phyloP scores from a whole-genome alignment of 768 basidiomycete species.

The Butyriboletus loyo region DNA sequence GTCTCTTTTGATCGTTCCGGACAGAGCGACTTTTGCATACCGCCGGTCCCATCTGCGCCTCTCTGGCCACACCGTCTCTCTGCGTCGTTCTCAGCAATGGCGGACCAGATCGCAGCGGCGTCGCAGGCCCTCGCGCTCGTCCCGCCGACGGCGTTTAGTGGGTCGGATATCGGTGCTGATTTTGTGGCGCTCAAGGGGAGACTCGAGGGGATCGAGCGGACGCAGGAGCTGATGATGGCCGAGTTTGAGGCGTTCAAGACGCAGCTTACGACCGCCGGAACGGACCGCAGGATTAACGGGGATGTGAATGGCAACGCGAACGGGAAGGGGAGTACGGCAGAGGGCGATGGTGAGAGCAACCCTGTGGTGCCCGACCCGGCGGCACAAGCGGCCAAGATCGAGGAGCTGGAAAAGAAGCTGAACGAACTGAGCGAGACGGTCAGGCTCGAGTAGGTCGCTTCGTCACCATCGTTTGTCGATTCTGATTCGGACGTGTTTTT shows the following conservation, averaged over 20 bases:
- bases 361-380: constrained; percentile 11
- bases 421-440: constrained; percentile 30
- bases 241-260: constrained; percentile 32
- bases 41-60: neutral
- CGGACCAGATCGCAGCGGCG: constrained; percentile 40
- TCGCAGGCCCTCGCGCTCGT: constrained; percentile 36
- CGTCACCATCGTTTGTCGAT: too few relatives aligned
- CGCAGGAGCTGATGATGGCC: constrained; percentile 31
- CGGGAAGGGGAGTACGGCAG: constrained; percentile 15
- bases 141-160: constrained; percentile 21
- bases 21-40: neutral
- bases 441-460: constrained; percentile 30
- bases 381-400: constrained; percentile 14
- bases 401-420: constrained; percentile 37
- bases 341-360: constrained; percentile 27
- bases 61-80: constrained; percentile 36
- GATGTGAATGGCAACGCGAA: constrained; percentile 10
- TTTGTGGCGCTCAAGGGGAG: constrained; percentile 22
- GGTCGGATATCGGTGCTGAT: constrained; percentile 8
- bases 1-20: constrained; percentile 11
- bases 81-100: constrained; percentile 38
- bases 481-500: neutral
- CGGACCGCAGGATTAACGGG: constrained; percentile 6
- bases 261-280: constrained; percentile 17
- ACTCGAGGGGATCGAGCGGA: constrained; percentile 32